A percentile compares a stretch with the other conserved stretches of the same genome.
phyloP scores from a whole-genome alignment of 148 eudicot species.

The Persicaria maculosa region DNA sequence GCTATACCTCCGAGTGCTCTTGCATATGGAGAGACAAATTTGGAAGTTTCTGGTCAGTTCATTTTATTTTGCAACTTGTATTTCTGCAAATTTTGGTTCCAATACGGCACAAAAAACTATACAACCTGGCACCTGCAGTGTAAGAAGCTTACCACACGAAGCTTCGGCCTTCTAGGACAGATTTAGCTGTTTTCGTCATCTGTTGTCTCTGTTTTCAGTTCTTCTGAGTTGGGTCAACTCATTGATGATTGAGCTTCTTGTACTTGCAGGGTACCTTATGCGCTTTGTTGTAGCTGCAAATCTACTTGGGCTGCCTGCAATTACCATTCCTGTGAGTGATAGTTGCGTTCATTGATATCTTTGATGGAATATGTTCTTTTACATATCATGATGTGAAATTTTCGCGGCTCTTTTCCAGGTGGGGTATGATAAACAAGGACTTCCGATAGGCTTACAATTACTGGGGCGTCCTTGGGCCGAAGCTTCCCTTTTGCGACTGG shows the following conservation, averaged over 20 bases:
- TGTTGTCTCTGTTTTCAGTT: not conserved
- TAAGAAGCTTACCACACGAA: too few species aligned
- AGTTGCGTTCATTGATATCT: not conserved
- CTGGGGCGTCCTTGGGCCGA: conserved; percentile 94
- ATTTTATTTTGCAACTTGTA: conserved; percentile 6
- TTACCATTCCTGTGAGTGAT: conserved; percentile 71
- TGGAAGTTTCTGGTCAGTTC: conserved; percentile 72
- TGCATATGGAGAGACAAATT: conserved; percentile 60
- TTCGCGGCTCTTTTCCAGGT: conserved; percentile 35
- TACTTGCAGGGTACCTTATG: conserved; percentile 69
- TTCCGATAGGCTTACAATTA: conserved; percentile 88
- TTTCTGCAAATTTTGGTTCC: not conserved
- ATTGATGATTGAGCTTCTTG: not conserved
- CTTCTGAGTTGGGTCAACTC: not conserved
- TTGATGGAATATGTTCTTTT: not conserved
- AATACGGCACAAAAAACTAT: too few species aligned
- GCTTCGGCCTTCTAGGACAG: too few species aligned
- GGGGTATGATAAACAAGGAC: conserved; percentile 91
- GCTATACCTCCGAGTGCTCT: conserved; percentile 69
- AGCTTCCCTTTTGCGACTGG: conserved; percentile 80
- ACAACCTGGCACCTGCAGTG: too few species aligned
- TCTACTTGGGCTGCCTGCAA: conserved; percentile 96
- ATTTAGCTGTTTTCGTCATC: not conserved
- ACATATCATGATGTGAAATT: not conserved
- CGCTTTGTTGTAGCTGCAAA: conserved; percentile 71